Evolutionary conservation across 1,284 basidiomycete genomes (phyloP).

Genomic region (Cutaneotrichosporon sp.): DNA sequence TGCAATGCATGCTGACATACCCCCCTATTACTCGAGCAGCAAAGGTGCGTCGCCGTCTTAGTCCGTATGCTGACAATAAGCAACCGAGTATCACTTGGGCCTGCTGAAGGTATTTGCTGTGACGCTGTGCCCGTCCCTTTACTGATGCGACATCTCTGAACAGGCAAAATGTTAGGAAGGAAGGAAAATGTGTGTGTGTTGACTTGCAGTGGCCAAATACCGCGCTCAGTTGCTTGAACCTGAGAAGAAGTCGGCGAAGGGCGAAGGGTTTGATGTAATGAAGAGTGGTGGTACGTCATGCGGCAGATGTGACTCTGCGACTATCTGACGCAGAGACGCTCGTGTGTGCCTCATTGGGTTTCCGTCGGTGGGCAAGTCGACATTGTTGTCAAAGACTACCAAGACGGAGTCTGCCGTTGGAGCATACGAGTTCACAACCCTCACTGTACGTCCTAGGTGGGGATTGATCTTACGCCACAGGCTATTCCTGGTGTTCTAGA

Average conservation of each 20-base stretch:
- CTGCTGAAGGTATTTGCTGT: conserved; percentile 33
- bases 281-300: conserved; percentile 63
- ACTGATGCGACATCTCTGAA: conserved; percentile 3
- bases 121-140: too few relatives aligned
- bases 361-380: conserved; percentile 93
- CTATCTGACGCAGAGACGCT: conserved; percentile 57
- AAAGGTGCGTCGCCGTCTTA: conserved; percentile 13
- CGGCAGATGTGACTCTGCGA: not conserved
- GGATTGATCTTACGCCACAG: conserved; percentile 42
- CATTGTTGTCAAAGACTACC: conserved; percentile 83
- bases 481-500: conserved; percentile 93
- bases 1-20: not conserved
- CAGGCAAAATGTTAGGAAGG: conserved; percentile 37
- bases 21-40: conserved; percentile 3
- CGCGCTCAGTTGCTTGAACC: conserved; percentile 85
- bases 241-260: conserved; percentile 66
- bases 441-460: conserved; percentile 61
- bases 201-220: conserved; percentile 64
- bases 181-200: not conserved
- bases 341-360: conserved; percentile 90
- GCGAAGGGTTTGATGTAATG: conserved; percentile 87
- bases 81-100: conserved; percentile 79
- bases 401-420: conserved; percentile 83
- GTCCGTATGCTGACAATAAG: conserved; percentile 46
- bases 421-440: conserved; percentile 92